A percentile compares a stretch with the other conserved stretches of the same genome.
phyloP scores from a whole-genome alignment of 2,329 filamentous ascomycete species.

The Verticillium longisporum region DNA sequence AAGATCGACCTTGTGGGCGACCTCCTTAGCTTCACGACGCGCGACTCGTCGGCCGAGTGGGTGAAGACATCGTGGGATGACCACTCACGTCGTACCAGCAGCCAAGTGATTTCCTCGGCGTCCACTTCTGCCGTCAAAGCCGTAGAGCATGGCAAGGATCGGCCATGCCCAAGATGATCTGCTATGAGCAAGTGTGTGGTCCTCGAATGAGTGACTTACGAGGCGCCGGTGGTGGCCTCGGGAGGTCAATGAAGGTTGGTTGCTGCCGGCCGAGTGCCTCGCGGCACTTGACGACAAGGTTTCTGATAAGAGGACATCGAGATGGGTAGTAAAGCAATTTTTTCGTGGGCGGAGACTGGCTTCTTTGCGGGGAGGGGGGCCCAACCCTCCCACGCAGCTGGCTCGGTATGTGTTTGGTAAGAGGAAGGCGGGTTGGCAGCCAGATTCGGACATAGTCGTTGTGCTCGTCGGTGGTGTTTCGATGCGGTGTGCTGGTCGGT shows the following conservation, averaged over 20 bases:
- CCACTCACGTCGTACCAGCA: background rate
- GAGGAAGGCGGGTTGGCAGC: background rate
- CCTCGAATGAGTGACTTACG: background rate
- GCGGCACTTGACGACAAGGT: background rate
- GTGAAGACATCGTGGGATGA: background rate
- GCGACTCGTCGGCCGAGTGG: background rate
- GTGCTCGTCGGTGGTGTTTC: background rate
- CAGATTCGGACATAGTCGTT: background rate
- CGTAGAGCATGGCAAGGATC: background rate
- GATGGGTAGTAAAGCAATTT: background rate
- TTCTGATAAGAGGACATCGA: background rate
- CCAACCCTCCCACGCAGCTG: background rate
- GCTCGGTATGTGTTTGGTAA: background rate
- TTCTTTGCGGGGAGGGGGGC: background rate
- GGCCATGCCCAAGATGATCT: background rate
- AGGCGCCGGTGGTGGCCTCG: too few relatives aligned
- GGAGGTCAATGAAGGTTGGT: background rate
- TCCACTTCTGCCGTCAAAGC: background rate
- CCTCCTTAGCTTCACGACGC: background rate
- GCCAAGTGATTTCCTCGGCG: background rate
- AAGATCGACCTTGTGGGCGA: background rate
- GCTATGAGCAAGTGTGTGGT: background rate
- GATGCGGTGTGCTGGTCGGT: background rate
- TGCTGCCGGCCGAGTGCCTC: background rate
- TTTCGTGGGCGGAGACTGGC: background rate